Conservation (phyloP, 164 flowering plant genomes). For the Chimonanthus salicifolius region DNA sequence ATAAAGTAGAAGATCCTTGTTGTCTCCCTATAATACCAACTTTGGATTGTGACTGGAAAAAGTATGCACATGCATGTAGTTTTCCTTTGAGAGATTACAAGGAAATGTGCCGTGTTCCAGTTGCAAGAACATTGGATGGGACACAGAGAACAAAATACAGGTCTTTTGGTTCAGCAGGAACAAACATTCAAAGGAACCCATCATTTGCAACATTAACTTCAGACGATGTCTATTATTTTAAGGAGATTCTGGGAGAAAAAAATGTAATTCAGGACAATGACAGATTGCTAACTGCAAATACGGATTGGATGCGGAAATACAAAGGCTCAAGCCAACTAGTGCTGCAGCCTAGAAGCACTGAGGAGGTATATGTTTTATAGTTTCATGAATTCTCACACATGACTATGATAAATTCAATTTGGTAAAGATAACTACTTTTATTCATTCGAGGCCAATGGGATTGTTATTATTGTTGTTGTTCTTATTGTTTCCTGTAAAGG, state of each 20-base stretch:
- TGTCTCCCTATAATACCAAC: not conserved
- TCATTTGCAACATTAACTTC: slow-evolving; percentile 49
- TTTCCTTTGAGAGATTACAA: not conserved
- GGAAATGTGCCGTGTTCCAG: not conserved
- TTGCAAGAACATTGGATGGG: not conserved
- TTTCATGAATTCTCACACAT: not conserved
- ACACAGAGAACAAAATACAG: slow-evolving; percentile 17
- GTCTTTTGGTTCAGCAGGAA: slow-evolving; percentile 38
- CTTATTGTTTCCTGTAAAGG: not conserved
- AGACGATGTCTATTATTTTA: slow-evolving; percentile 60
- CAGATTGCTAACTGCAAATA: slow-evolving; percentile 52
- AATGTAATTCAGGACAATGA: slow-evolving; percentile 83
- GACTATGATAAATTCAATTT: not conserved
- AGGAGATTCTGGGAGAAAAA: slow-evolving; percentile 61
- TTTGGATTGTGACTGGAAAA: slow-evolving; percentile 7
- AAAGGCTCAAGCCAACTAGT: slow-evolving; percentile 84
- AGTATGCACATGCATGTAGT: not conserved
- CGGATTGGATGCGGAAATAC: slow-evolving; percentile 86
- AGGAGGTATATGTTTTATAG: slow-evolving; percentile 48
- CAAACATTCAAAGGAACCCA: slow-evolving; percentile 41
- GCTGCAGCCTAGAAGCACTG: slow-evolving; percentile 70
- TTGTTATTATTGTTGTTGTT: not conserved
- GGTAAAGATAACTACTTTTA: not conserved
- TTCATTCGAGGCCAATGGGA: not conserved
- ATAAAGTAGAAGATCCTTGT: not conserved